These are phyloP conservation scores for Pichia sp. DNA, from an alignment of 1,139 yeast genomes.

Conservation along the genomic window DNA sequence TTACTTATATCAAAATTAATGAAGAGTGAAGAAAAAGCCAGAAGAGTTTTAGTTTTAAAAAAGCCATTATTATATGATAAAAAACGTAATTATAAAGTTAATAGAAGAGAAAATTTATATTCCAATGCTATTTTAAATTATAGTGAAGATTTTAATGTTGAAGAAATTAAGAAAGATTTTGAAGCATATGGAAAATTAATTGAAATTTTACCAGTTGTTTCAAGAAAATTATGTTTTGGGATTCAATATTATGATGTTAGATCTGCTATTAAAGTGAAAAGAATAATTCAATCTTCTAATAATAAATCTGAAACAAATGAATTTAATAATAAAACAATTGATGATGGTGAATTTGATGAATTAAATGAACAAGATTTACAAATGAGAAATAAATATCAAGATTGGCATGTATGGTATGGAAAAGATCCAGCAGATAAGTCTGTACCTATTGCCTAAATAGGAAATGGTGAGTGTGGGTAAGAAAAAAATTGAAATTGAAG, in stretches of 20 bases:
- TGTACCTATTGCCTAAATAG: slow-evolving; percentile 24
- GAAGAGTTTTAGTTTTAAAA: slow-evolving; percentile 29
- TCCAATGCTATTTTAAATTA: slow-evolving; percentile 31
- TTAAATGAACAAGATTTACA: slow-evolving; percentile 16
- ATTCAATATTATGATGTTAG: slow-evolving; percentile 57
- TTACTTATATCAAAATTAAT: slow-evolving; percentile 13
- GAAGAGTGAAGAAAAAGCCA: slow-evolving; percentile 24
- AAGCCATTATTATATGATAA: slow-evolving; percentile 23
- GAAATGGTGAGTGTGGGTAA: too few relatives aligned
- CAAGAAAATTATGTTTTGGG: slow-evolving; percentile 56
- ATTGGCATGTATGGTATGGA: slow-evolving; percentile 65
- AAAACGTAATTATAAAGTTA: slow-evolving; percentile 7
- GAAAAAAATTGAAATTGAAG: too few relatives aligned
- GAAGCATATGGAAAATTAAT: slow-evolving; percentile 51
- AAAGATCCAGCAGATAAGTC: slow-evolving; percentile 61
- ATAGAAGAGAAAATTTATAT: slow-evolving; percentile 17
- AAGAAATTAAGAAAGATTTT: slow-evolving; percentile 45
- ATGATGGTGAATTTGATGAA: background rate
- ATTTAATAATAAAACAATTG: background rate
- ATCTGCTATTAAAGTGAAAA: slow-evolving; percentile 61
- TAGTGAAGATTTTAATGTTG: slow-evolving; percentile 32
- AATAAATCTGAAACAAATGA: background rate
- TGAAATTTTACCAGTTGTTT: slow-evolving; percentile 63
- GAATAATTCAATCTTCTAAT: slow-evolving; percentile 26
- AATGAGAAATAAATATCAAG: slow-evolving; percentile 42